A percentile compares a stretch with the other conserved stretches of the same genome.
Conservation (phyloP, 2,329 filamentous ascomycete genomes). For the Aspergillus vadensis region DNA sequence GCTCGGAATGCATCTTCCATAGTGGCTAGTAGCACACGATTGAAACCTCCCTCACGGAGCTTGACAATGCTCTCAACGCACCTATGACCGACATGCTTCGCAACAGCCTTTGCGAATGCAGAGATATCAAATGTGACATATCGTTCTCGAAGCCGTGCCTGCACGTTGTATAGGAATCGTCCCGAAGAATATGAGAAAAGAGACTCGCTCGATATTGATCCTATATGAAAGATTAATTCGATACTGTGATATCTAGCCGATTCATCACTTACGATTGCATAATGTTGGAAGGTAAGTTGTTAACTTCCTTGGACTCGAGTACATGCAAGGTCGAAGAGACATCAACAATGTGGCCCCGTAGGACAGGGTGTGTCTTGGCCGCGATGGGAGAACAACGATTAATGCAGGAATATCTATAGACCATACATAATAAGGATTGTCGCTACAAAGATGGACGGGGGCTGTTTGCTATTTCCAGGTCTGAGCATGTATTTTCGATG, state of each 20-base stretch:
- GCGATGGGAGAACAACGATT: too few species aligned
- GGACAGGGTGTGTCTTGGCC: background rate
- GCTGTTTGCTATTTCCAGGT: too few species aligned
- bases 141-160: constrained; percentile 17
- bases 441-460: too few species aligned
- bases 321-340: background rate
- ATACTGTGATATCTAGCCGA: background rate
- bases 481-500: too few species aligned
- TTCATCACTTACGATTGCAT: background rate
- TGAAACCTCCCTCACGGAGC: constrained; percentile 24
- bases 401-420: too few species aligned
- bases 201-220: background rate
- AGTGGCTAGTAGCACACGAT: constrained; percentile 24
- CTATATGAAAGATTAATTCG: background rate
- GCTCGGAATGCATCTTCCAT: constrained; percentile 25
- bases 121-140: constrained; percentile 17
- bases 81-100: constrained; percentile 17
- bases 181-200: constrained; percentile 22
- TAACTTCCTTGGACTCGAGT: background rate
- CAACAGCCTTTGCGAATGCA: constrained; percentile 13
- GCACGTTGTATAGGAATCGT: constrained; percentile 23
- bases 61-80: constrained; percentile 14
- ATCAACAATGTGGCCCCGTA: background rate
- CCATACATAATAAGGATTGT: too few species aligned
- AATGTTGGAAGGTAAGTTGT: background rate